phyloP scores from a whole-genome alignment of 257 asterid genomes.

The Linderniella brevidens region DNA sequence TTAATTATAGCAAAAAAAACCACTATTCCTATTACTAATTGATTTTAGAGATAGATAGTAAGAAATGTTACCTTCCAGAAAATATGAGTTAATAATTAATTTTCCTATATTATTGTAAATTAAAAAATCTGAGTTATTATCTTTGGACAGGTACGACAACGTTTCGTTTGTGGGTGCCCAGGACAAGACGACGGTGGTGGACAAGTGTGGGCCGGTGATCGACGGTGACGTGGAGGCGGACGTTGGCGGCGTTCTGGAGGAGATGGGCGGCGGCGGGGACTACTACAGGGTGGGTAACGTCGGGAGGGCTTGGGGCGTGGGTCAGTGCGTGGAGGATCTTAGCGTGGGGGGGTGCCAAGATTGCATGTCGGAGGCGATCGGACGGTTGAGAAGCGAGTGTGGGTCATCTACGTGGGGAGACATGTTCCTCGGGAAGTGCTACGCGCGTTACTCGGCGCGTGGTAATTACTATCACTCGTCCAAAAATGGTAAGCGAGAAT shows the following conservation, averaged over 20 bases:
- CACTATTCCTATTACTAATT: too few relatives aligned
- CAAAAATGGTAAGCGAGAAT: neutral
- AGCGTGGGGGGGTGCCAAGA: conserved; percentile 55
- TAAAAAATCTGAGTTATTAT: too few relatives aligned
- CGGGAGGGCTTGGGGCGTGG: conserved; percentile 56
- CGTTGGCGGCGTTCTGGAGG: conserved; percentile 37
- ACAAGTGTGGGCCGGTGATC: conserved; percentile 62
- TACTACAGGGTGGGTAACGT: conserved; percentile 60
- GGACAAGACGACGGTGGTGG: conserved; percentile 41
- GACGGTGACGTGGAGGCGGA: conserved; percentile 23
- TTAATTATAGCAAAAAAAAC: too few relatives aligned
- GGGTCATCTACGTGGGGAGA: conserved; percentile 63
- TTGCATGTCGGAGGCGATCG: conserved; percentile 60
- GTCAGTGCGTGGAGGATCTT: conserved; percentile 80
- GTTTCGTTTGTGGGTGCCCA: conserved; percentile 41
- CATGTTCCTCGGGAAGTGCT: conserved; percentile 71
- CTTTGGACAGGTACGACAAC: conserved; percentile 28
- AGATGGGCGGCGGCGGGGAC: conserved; percentile 35
- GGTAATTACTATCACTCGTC: conserved; percentile 23
- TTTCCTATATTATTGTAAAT: too few relatives aligned
- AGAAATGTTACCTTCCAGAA: too few relatives aligned
- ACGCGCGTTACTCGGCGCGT: conserved; percentile 71
- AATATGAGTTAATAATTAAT: too few relatives aligned
- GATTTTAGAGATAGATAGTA: too few relatives aligned
- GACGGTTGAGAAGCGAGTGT: conserved; percentile 52